These are phyloP conservation scores for Fusarium oligoseptatum DNA, from an alignment of 2,329 filamentous ascomycete species.

Conservation along the genomic window DNA sequence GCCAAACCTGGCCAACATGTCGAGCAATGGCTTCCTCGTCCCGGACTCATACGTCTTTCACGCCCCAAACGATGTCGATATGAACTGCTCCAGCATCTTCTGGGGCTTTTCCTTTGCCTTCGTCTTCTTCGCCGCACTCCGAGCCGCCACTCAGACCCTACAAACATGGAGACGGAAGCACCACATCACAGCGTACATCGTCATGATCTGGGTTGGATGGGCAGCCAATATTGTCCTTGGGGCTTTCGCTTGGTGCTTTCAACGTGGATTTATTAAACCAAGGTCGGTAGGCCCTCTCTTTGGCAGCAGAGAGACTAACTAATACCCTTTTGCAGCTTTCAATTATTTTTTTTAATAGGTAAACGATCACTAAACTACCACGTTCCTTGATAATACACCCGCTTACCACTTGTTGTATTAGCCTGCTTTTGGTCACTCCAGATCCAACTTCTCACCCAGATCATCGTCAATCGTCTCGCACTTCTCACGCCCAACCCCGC, in stretches of 20 bases:
- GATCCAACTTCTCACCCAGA: background rate
- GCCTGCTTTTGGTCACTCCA: background rate
- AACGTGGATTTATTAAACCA: background rate
- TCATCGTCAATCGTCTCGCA: background rate
- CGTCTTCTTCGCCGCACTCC: background rate
- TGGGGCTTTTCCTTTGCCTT: background rate
- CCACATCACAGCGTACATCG: background rate
- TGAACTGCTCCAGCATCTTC: constrained; percentile 1
- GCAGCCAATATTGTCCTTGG: background rate
- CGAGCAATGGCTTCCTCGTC: constrained; percentile 4
- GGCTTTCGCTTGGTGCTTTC: background rate
- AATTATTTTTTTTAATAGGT: background rate
- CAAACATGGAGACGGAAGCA: background rate
- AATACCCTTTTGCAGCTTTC: background rate
- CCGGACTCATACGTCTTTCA: background rate
- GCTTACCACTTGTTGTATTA: background rate
- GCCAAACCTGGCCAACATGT: background rate
- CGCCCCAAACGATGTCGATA: background rate
- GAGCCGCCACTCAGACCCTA: background rate
- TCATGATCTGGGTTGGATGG: background rate
- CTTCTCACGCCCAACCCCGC: background rate
- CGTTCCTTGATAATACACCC: background rate
- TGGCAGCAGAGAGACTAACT: background rate
- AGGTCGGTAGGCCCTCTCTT: background rate
- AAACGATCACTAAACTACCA: background rate